Conservation (phyloP, 352 stramenopile genomes). For the Thraustotheca clavata region DNA sequence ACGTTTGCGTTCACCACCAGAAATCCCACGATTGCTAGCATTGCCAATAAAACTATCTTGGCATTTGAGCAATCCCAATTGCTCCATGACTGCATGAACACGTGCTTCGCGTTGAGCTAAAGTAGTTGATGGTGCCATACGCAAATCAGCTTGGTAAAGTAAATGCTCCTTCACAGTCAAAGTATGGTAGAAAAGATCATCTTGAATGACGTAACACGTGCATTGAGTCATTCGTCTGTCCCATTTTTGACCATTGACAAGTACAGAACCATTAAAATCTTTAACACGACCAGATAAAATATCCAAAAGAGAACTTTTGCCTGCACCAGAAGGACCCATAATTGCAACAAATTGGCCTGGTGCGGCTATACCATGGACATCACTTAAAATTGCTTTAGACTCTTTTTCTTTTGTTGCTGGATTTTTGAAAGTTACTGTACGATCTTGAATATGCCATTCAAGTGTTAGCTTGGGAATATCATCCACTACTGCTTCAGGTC, state of each 20-base stretch:
- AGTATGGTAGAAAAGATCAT: slow-evolving; percentile 60
- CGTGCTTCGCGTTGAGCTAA: slow-evolving; percentile 3
- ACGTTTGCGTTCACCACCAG: slow-evolving; percentile 44
- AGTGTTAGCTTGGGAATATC: slow-evolving; percentile 25
- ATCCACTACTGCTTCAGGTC: too few relatives aligned
- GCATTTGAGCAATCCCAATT: slow-evolving; percentile 23
- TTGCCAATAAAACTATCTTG: slow-evolving; percentile 24
- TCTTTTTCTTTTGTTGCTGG: slow-evolving; percentile 33
- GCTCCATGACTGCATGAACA: slow-evolving; percentile 15
- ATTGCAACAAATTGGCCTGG: slow-evolving; percentile 22
- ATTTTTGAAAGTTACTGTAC: slow-evolving; percentile 31
- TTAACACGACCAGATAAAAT: slow-evolving; percentile 46
- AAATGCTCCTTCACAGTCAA: slow-evolving; percentile 62
- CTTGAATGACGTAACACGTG: slow-evolving; percentile 44
- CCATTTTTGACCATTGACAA: slow-evolving; percentile 31
- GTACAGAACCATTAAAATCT: slow-evolving; percentile 9
- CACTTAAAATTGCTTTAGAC: slow-evolving; percentile 43
- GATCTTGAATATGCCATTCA: slow-evolving; percentile 33
- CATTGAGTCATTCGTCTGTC: background rate
- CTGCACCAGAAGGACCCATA: slow-evolving; percentile 23
- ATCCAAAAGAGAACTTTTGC: slow-evolving; percentile 28
- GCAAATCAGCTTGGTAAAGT: slow-evolving; percentile 43
- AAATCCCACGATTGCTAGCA: slow-evolving; percentile 28
- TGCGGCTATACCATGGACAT: slow-evolving; percentile 35
- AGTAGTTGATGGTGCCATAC: slow-evolving; percentile 26